These are phyloP conservation scores for Draba incana DNA, from an alignment of 345 rosid genomes.

Conservation along the genomic window DNA sequence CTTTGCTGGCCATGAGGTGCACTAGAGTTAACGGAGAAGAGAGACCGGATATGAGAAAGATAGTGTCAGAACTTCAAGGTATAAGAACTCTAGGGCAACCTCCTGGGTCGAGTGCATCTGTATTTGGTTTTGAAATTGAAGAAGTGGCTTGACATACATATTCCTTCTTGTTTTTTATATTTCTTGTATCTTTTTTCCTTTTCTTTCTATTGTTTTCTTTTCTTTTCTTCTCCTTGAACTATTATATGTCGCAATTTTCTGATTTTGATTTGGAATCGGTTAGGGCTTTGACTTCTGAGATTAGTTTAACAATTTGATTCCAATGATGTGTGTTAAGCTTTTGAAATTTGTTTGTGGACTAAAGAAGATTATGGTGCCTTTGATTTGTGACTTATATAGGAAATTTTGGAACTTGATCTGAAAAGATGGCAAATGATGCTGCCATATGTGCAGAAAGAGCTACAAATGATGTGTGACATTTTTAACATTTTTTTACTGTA, in stretches of 20 bases:
- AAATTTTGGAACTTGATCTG: constrained; percentile 23
- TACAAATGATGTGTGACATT: constrained; percentile 66
- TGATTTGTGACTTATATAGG: constrained; percentile 26
- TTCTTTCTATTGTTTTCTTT: neutral
- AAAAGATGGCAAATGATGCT: constrained; percentile 66
- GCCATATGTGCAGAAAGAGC: constrained; percentile 87
- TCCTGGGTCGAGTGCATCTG: too few relatives aligned
- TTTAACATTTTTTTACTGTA: constrained; percentile 48
- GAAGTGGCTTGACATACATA: too few relatives aligned
- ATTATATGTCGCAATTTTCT: neutral
- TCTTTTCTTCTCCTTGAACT: neutral
- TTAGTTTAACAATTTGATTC: neutral
- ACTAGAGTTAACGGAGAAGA: constrained; percentile 36
- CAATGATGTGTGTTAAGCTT: constrained; percentile 2
- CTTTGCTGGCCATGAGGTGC: constrained; percentile 34
- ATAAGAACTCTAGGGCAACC: too few relatives aligned
- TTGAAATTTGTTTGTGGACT: constrained; percentile 21
- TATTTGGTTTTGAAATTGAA: too few relatives aligned
- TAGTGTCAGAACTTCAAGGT: constrained; percentile 29
- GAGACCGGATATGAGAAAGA: constrained; percentile 43
- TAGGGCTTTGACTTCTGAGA: neutral
- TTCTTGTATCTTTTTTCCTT: too few relatives aligned
- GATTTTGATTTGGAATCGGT: neutral
- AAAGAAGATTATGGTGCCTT: constrained; percentile 22
- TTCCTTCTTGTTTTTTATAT: too few relatives aligned